Evolutionary conservation across 768 basidiomycete genomes (phyloP).

Genomic region (Calvatia gigantea): DNA sequence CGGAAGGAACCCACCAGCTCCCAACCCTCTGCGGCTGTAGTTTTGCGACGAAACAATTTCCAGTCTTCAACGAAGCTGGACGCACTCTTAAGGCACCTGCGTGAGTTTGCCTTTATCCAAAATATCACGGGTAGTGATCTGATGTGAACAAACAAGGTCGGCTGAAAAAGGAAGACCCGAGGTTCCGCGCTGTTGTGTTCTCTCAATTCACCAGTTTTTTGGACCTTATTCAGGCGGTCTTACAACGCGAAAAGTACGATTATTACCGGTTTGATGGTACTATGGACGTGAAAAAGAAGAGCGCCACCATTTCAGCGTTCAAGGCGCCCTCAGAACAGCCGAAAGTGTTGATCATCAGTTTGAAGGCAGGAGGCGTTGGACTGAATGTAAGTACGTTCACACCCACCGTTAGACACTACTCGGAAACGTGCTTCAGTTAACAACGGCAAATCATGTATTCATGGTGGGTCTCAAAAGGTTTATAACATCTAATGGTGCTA

Average conservation of each 20-base stretch:
- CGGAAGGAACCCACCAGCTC: conserved; percentile 29
- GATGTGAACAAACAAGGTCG: conserved; percentile 35
- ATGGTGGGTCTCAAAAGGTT: conserved; percentile 48
- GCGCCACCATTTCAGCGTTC: conserved; percentile 74
- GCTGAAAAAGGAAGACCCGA: conserved; percentile 66
- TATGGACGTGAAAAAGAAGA: conserved; percentile 83
- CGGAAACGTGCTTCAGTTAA: conserved; percentile 42
- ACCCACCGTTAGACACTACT: neutral
- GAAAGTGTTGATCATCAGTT: conserved; percentile 71
- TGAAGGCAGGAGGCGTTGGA: conserved; percentile 93
- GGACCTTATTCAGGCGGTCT: conserved; percentile 69
- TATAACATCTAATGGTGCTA: neutral
- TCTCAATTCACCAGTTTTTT: conserved; percentile 89
- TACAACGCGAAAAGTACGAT: conserved; percentile 66
- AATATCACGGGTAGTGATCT: neutral
- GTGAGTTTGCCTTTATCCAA: conserved; percentile 36
- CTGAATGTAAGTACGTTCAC: conserved; percentile 56
- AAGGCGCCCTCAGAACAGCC: conserved; percentile 64
- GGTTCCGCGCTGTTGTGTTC: conserved; percentile 83
- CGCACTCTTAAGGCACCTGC: conserved; percentile 71
- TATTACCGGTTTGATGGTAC: conserved; percentile 89
- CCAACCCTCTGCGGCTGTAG: conserved; percentile 39
- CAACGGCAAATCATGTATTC: conserved; percentile 80
- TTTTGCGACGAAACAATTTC: conserved; percentile 79
- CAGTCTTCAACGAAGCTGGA: conserved; percentile 89